A percentile compares a stretch with the other conserved stretches of the same genome.
These are phyloP conservation scores for Capillidium rhysosporum DNA, from an alignment of 371 early-diverging fungal species.

Conservation along the genomic window DNA sequence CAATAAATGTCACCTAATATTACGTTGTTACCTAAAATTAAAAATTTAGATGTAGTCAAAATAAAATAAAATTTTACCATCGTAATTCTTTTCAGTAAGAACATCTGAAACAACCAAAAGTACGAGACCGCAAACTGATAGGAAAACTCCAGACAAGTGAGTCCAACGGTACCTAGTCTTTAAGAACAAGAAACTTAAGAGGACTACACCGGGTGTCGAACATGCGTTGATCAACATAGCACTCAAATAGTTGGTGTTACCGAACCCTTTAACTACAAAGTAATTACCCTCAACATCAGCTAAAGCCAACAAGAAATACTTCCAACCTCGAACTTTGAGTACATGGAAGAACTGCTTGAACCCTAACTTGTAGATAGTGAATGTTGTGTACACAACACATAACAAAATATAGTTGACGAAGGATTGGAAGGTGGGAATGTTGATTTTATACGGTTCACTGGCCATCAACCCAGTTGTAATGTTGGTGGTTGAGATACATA, in stretches of 20 bases:
- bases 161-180: constrained; percentile 32
- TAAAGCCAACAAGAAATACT: constrained; percentile 14
- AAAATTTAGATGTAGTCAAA: not conserved
- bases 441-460: constrained; percentile 16
- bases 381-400: constrained; percentile 34
- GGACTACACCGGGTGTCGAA: constrained; percentile 45
- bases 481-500: constrained; percentile 49
- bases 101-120: constrained; percentile 40
- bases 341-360: constrained; percentile 23
- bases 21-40: constrained; percentile 20
- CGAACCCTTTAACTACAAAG: constrained; percentile 50
- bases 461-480: constrained; percentile 32
- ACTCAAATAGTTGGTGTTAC: constrained; percentile 45
- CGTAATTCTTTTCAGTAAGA: not conserved
- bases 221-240: constrained; percentile 55
- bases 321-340: constrained; percentile 22
- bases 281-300: constrained; percentile 65
- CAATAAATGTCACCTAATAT: constrained; percentile 47
- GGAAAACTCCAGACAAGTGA: constrained; percentile 39
- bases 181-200: constrained; percentile 35
- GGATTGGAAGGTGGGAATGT: constrained; percentile 46
- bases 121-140: constrained; percentile 41
- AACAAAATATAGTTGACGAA: constrained; percentile 42
- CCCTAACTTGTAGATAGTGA: constrained; percentile 29
- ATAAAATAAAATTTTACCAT: not conserved